Evolutionary conservation across 108 stramenopile genomes (phyloP), one percentile per base, ranked within the genome.

Genomic region (Discostella stelligeroides): DNA sequence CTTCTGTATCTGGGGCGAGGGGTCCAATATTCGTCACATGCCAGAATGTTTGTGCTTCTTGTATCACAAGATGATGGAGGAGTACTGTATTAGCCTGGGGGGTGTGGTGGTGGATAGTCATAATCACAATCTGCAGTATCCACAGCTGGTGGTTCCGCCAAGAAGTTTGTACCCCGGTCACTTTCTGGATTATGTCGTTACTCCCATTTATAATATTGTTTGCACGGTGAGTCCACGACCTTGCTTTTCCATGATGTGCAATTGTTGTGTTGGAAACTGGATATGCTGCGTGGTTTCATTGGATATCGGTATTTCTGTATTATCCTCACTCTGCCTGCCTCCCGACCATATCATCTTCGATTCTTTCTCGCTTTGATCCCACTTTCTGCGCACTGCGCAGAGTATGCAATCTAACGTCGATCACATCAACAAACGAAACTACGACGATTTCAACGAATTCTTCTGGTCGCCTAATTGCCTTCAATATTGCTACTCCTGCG

Each of bases 371-470:
- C 37, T 12, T 24, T 38, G 0, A 23, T 25, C 18, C 25, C 34
- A 29, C 17, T 47, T 24, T 49, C 46, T 10, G 15, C 9, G n/a
- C n/a, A n/a, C n/a, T n/a, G n/a, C 25, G 14, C 55, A 92, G 92
- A 91, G 76, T 62, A 92, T 94, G 88, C 88, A 83, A 73, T 85
- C 84, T 14, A 84, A 84, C 34, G 67, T 76, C 11, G 97, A 98
- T 59, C 96, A 98, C 62, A 61, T 73, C 55, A 88, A 95, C 61
- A 88, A 83, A 54, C 87, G 95, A 53, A 99, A 97, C 84, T 99
- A 99, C 76, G 98, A 99, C 62, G 98, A 99, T 70, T 92, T 96
- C 80, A 99, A 99, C 70, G 98, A 99, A 79, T 99, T 98, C 85
- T 99, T 99, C 82, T 99, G 98, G 98, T 95, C 94, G 8, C 83